A percentile compares a stretch with the other conserved stretches of the same genome.
These are phyloP conservation scores for Priceomyces medius DNA, from an alignment of 805 yeast species.

Conservation along the genomic window DNA sequence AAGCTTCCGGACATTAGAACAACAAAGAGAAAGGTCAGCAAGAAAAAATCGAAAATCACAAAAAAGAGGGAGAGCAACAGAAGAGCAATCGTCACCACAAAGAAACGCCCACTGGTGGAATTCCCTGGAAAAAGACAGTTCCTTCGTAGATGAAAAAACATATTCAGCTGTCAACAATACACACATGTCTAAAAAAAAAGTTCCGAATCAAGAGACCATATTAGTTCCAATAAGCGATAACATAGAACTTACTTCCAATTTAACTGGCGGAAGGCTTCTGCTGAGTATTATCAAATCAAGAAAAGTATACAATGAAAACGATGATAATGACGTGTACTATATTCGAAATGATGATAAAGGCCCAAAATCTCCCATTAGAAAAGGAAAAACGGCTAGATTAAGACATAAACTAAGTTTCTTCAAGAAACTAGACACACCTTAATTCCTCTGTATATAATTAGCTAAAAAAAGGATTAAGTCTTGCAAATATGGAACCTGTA, in stretches of 20 bases:
- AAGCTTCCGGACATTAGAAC: too few species aligned
- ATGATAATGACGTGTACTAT: constrained; percentile 6
- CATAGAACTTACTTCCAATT: not conserved
- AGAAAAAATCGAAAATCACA: too few species aligned
- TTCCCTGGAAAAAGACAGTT: not conserved
- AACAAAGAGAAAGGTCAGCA: too few species aligned
- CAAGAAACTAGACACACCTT: not conserved
- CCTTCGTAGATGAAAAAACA: not conserved
- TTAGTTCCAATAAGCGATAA: not conserved
- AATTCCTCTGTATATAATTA: not conserved
- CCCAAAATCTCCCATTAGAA: constrained; percentile 1
- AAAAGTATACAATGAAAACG: constrained; percentile 9
- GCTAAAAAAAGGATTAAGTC: constrained; percentile 43
- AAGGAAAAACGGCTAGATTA: not conserved
- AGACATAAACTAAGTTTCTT: constrained; percentile 1
- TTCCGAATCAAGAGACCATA: not conserved
- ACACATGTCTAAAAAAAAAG: too few species aligned
- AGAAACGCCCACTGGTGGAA: not conserved
- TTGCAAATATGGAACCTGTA: constrained; percentile 44
- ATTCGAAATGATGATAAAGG: constrained; percentile 1
- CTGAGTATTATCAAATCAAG: constrained; percentile 12
- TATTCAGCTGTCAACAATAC: not conserved
- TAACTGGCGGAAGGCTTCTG: constrained; percentile 7
- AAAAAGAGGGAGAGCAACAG: too few species aligned
- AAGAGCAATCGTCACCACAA: too few species aligned